A percentile compares a stretch with the other conserved stretches of the same genome.
Evolutionary conservation across 345 rosid species (phyloP).

Genomic region (Eucalyptus regnans): DNA sequence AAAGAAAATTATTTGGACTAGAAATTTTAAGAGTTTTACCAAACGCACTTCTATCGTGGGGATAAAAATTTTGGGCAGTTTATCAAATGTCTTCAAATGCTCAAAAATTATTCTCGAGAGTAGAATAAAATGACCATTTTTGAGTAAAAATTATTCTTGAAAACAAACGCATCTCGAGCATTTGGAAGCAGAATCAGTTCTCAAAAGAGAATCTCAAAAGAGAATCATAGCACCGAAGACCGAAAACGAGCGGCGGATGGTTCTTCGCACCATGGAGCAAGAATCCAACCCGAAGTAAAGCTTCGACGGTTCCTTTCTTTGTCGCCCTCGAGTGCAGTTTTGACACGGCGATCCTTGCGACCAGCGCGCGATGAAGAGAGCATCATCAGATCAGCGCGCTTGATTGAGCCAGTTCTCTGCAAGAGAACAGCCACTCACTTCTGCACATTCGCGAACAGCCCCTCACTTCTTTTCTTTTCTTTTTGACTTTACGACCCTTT

Average conservation of each 20-base stretch:
- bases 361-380: background rate
- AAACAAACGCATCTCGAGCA: background rate
- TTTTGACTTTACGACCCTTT: too few relatives aligned
- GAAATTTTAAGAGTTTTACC: too few relatives aligned
- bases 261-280: background rate
- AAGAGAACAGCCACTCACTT: too few relatives aligned
- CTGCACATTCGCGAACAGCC: too few relatives aligned
- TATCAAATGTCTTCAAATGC: too few relatives aligned
- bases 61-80: accelerated
- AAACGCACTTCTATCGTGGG: accelerated
- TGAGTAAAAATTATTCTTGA: too few relatives aligned
- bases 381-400: background rate
- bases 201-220: background rate
- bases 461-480: too few relatives aligned
- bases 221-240: background rate
- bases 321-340: background rate
- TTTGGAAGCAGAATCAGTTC: background rate
- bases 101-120: too few relatives aligned
- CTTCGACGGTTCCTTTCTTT: background rate
- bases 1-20: too few relatives aligned
- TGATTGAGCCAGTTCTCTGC: background rate
- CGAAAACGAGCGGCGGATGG: background rate
- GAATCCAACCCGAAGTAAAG: background rate
- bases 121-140: too few relatives aligned
- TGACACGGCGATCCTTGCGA: background rate